phyloP scores from a whole-genome alignment of 257 asterid species.

The Solanum peruvianum region DNA sequence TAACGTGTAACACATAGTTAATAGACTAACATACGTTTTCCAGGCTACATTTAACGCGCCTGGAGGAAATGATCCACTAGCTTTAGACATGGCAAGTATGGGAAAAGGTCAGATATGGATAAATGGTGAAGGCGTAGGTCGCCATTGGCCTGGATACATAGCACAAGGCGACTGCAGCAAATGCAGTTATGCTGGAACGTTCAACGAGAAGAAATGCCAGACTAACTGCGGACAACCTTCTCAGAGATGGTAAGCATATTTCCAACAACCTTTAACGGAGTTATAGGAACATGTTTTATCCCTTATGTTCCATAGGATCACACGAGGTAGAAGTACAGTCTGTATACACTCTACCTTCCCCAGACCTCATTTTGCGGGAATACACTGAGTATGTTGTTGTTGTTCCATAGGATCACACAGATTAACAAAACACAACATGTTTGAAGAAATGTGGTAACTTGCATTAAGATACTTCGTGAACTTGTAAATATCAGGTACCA shows the following conservation, averaged over 20 bases:
- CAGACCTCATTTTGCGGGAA: background rate
- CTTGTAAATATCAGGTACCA: slow-evolving; percentile 46
- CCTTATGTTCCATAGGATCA: too few relatives aligned
- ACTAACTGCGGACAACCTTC: slow-evolving; percentile 73
- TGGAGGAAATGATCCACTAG: slow-evolving; percentile 66
- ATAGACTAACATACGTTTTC: background rate
- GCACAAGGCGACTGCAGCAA: slow-evolving; percentile 63
- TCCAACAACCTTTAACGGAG: background rate
- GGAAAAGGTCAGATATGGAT: slow-evolving; percentile 92
- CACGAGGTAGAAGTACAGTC: background rate
- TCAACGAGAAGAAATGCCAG: slow-evolving; percentile 64
- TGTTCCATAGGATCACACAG: background rate
- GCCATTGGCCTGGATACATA: slow-evolving; percentile 82
- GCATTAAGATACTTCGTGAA: background rate
- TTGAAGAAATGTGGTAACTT: too few relatives aligned
- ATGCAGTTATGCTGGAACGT: slow-evolving; percentile 69
- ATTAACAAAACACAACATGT: background rate
- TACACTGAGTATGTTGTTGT: background rate
- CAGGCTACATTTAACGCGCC: slow-evolving; percentile 75
- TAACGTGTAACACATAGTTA: background rate
- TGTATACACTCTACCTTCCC: background rate
- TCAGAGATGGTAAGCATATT: slow-evolving; percentile 66
- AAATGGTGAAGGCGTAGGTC: slow-evolving; percentile 78
- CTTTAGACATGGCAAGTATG: slow-evolving; percentile 79
- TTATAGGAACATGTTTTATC: too few relatives aligned